A percentile compares a stretch with the other conserved stretches of the same genome.
These are phyloP conservation scores for Chlorella sorokiniana DNA, from an alignment of 139 green algal genomes.

Conservation along the genomic window DNA sequence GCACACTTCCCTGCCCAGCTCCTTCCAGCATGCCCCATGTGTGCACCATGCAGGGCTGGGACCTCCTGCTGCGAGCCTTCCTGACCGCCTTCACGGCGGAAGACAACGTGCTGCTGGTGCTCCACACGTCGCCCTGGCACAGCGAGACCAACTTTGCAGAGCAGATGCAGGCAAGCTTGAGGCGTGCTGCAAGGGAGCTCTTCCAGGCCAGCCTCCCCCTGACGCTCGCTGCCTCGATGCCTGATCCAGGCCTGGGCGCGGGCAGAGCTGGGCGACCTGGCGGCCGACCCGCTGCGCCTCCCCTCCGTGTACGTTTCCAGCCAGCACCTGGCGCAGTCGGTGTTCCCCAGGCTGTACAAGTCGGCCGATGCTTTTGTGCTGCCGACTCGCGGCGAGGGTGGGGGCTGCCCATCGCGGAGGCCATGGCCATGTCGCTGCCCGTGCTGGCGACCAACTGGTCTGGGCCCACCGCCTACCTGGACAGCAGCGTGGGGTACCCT, in stretches of 20 bases:
- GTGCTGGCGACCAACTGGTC: conserved; percentile 75
- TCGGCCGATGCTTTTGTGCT: conserved; percentile 81
- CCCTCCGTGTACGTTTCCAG: conserved; percentile 60
- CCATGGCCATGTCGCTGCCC: conserved; percentile 72
- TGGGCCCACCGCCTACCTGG: conserved; percentile 68
- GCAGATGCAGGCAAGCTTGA: conserved; percentile 32
- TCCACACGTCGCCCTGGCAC: conserved; percentile 64
- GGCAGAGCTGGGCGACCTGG: background rate
- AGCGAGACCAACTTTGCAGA: conserved; percentile 20
- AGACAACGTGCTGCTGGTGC: conserved; percentile 50
- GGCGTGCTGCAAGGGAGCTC: background rate
- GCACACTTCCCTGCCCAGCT: no score
- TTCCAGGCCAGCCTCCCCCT: background rate
- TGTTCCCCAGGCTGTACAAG: conserved; percentile 58
- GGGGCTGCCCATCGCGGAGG: conserved; percentile 70
- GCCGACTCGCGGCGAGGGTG: conserved; percentile 76
- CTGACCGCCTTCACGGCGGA: conserved; percentile 49
- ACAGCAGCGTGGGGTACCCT: conserved; percentile 51
- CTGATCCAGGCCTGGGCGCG: conserved; percentile 6
- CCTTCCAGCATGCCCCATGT: background rate
- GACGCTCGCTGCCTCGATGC: background rate
- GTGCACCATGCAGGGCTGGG: conserved; percentile 42
- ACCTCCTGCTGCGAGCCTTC: conserved; percentile 64
- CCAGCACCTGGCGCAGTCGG: conserved; percentile 44
- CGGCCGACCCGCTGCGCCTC: background rate